phyloP scores from a whole-genome alignment of 331 rosid species.

The Quercus tomentella region DNA sequence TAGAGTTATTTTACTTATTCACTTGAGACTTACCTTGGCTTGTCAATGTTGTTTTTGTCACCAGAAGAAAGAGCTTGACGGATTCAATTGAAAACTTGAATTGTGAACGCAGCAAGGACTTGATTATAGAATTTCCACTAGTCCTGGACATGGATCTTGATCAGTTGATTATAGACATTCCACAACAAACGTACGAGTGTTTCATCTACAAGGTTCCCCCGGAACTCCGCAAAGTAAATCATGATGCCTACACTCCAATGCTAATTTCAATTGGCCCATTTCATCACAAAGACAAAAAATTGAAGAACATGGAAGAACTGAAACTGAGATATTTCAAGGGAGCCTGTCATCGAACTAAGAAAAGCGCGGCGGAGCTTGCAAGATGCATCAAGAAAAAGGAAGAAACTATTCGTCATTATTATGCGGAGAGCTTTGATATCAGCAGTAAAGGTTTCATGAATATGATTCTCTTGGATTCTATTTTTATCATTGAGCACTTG shows the following conservation, averaged over 20 bases:
- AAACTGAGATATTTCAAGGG: background rate
- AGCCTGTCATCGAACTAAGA: fast-evolving
- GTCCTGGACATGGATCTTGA: too few species aligned
- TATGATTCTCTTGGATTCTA: too few species aligned
- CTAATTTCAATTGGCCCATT: too few species aligned
- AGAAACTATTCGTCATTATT: too few species aligned
- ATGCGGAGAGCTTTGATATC: background rate
- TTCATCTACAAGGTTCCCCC: background rate
- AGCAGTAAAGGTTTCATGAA: fast-evolving
- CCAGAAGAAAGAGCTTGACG: too few species aligned
- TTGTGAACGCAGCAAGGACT: too few species aligned
- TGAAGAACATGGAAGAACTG: background rate
- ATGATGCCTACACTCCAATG: background rate
- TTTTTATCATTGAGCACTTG: too few species aligned
- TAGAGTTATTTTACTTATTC: too few species aligned
- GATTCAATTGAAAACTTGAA: too few species aligned
- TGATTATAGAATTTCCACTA: too few species aligned
- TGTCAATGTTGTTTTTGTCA: too few species aligned
- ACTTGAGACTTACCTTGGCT: too few species aligned
- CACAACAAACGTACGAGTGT: background rate
- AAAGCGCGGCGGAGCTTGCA: fast-evolving
- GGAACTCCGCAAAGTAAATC: background rate
- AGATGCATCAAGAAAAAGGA: fast-evolving
- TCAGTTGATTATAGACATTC: background rate
- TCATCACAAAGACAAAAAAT: background rate